A percentile compares a stretch with the other conserved stretches of the same genome.
Evolutionary conservation across 1,284 basidiomycete species (phyloP).

Genomic region (Cryptococcus jaspeensis): DNA sequence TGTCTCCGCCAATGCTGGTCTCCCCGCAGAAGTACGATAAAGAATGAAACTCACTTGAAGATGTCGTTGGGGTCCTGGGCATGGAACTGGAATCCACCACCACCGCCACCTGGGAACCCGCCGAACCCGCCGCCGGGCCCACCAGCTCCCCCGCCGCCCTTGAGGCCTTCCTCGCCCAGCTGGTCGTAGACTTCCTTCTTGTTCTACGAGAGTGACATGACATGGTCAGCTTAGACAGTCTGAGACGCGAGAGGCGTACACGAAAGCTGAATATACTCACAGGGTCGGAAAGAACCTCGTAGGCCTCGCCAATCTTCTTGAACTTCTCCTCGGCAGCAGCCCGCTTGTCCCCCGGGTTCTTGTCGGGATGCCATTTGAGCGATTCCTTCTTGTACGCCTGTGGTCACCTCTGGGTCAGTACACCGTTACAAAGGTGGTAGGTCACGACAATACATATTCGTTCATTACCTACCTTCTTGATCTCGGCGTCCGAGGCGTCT

Average conservation of each 20-base stretch:
- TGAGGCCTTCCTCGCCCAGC: conserved; percentile 93
- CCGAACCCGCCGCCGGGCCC: conserved; percentile 55
- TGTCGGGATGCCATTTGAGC: conserved; percentile 32
- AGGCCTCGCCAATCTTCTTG: conserved; percentile 96
- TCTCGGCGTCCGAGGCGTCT: conserved; percentile 73
- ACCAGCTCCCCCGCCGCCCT: conserved; percentile 57
- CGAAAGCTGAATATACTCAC: conserved; percentile 19
- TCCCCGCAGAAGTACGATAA: neutral
- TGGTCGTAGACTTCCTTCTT: conserved; percentile 93
- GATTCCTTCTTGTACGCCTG: conserved; percentile 59
- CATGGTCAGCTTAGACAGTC: neutral
- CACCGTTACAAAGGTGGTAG: neutral
- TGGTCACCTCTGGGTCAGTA: neutral
- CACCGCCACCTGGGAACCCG: conserved; percentile 51
- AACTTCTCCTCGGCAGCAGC: conserved; percentile 87
- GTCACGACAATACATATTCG: neutral
- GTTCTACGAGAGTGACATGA: conserved; percentile 56
- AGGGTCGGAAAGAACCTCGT: conserved; percentile 88
- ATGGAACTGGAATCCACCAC: conserved; percentile 61
- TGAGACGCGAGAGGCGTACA: neutral
- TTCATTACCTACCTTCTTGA: conserved; percentile 61
- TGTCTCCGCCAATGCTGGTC: neutral
- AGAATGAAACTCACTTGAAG: conserved; percentile 70
- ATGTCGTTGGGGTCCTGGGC: conserved; percentile 85
- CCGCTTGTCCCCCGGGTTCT: conserved; percentile 43